These are phyloP conservation scores for Mucor indicus DNA, from an alignment of 371 early-diverging fungal genomes.

Conservation along the genomic window DNA sequence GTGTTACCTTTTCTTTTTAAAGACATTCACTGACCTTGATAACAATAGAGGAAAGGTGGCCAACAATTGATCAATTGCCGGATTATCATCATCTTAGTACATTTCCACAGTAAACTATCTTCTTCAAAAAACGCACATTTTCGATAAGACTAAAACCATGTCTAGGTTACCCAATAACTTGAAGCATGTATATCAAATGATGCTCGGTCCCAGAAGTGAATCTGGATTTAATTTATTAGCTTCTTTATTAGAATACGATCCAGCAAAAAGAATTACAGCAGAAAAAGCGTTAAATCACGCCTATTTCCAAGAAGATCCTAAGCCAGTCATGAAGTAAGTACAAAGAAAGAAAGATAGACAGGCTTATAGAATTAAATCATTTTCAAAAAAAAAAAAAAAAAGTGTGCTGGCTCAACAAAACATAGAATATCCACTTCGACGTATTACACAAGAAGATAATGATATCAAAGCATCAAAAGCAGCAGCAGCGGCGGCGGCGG, in stretches of 20 bases:
- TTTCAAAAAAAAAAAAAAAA: background rate
- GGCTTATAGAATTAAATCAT: no score
- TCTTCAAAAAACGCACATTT: no score
- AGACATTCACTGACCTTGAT: background rate
- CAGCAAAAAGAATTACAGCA: slow-evolving; percentile 84
- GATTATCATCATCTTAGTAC: slow-evolving; percentile 61
- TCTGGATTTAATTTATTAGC: slow-evolving; percentile 73
- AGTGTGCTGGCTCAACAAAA: slow-evolving; percentile 60
- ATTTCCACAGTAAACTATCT: slow-evolving; percentile 52
- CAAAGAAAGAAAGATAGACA: background rate
- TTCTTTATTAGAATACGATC: slow-evolving; percentile 90
- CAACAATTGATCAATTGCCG: slow-evolving; percentile 68
- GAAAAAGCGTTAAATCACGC: slow-evolving; percentile 84
- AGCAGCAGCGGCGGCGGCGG: slow-evolving; percentile 6
- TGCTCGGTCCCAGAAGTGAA: slow-evolving; percentile 57
- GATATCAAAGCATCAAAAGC: slow-evolving; percentile 53
- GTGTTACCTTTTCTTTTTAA: slow-evolving; percentile 1
- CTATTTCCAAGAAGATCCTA: slow-evolving; percentile 92
- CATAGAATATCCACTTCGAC: slow-evolving; percentile 61
- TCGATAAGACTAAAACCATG: no score
- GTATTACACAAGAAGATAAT: slow-evolving; percentile 67
- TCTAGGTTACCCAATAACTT: slow-evolving; percentile 52
- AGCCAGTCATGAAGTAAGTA: slow-evolving; percentile 70
- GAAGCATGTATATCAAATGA: slow-evolving; percentile 37
- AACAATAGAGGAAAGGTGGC: slow-evolving; percentile 74